Evolutionary conservation across 1,284 basidiomycete species (phyloP).

Genomic region (Ustilago nuda): DNA sequence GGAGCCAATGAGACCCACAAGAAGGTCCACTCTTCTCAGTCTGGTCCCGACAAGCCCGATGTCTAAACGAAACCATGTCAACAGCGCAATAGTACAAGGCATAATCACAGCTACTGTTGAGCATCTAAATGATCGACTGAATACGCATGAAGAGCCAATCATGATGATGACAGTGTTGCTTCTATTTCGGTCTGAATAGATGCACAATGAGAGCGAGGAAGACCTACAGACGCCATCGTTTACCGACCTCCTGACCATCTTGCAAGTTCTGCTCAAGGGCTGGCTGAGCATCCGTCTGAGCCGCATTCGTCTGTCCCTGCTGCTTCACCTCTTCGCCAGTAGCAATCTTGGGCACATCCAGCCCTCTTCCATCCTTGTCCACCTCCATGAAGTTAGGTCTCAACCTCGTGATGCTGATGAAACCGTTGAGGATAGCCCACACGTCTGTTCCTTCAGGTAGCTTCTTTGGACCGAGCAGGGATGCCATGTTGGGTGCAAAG

Average conservation of each 20-base stretch:
- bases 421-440: conserved; percentile 64
- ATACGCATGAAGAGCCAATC: not conserved
- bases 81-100: not conserved
- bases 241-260: conserved; percentile 46
- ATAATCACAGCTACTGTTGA: not conserved
- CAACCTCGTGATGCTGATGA: conserved; percentile 60
- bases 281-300: conserved; percentile 6
- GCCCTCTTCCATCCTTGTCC: conserved; percentile 30
- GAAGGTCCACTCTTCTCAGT: conserved; percentile 26
- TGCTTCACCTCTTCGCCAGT: not conserved
- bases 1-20: conserved; percentile 40
- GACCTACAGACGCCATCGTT: conserved; percentile 37
- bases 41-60: conserved; percentile 36
- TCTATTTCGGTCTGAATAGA: not conserved
- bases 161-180: not conserved
- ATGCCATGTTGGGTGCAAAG: conserved; percentile 63
- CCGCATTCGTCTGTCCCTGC: conserved; percentile 1
- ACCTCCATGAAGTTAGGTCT: conserved; percentile 54
- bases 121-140: too few species aligned
- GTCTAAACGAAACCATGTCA: conserved; percentile 9
- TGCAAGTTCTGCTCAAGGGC: conserved; percentile 2
- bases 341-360: conserved; percentile 22
- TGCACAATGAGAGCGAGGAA: not conserved
- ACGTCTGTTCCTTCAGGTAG: conserved; percentile 58
- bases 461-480: conserved; percentile 51